phyloP scores from a whole-genome alignment of 306 rosid species.

The Quercus suber region DNA sequence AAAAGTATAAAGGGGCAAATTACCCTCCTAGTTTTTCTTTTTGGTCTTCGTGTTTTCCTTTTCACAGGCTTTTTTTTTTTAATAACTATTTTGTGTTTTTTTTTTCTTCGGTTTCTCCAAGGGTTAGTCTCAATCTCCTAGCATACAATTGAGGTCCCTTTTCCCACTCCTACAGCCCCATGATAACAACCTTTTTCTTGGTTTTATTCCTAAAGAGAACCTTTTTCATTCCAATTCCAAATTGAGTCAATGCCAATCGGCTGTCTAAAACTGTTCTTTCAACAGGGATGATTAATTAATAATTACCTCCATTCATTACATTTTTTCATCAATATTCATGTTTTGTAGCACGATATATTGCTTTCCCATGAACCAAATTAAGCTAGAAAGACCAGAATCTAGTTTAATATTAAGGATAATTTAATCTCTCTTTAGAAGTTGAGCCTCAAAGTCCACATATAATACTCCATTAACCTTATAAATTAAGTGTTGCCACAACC shows the following conservation, averaged over 20 bases:
- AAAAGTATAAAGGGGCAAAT: conserved; percentile 29
- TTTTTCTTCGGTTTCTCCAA: conserved; percentile 17
- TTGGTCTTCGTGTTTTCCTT: conserved; percentile 34
- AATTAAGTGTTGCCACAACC: neutral
- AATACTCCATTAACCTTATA: neutral
- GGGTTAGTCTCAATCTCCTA: conserved; percentile 21
- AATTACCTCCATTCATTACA: neutral
- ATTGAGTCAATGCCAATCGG: too few relatives aligned
- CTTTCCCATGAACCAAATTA: too few relatives aligned
- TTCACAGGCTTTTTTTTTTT: neutral
- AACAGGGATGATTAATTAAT: neutral
- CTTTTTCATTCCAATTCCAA: neutral
- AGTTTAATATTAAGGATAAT: too few relatives aligned
- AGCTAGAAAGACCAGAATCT: too few relatives aligned
- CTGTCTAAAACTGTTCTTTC: neutral
- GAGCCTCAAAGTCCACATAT: neutral
- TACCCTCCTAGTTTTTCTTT: conserved; percentile 27
- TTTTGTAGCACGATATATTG: too few relatives aligned
- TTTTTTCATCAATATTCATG: neutral
- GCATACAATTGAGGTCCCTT: conserved; percentile 21
- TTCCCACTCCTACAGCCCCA: neutral
- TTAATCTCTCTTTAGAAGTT: too few relatives aligned
- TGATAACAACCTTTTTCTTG: conserved; percentile 17
- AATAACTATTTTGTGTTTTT: neutral
- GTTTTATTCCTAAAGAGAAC: neutral